phyloP scores from a whole-genome alignment of 2,329 filamentous ascomycete species.

The Chrysoporthe austroafricana region DNA sequence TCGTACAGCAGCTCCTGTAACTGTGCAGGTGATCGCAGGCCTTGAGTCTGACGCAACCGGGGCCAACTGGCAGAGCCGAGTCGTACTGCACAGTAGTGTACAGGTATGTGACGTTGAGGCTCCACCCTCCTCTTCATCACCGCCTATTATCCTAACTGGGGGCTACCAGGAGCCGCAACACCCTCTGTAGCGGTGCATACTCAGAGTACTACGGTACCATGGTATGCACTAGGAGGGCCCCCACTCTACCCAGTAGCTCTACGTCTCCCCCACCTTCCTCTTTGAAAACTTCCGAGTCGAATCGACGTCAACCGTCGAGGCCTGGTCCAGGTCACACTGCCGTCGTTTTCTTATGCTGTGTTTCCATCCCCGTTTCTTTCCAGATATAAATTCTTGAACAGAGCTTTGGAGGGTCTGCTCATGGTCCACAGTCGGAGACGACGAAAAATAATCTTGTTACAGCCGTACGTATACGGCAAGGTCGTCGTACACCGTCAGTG shows the following conservation, averaged over 20 bases:
- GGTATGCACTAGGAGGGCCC: slow-evolving; percentile 1
- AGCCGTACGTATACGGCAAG: slow-evolving; percentile 85
- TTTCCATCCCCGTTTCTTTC: too few species aligned
- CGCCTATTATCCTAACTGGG: neutral
- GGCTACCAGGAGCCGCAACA: neutral
- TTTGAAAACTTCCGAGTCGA: neutral
- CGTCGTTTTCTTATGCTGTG: too few species aligned
- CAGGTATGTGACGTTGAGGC: slow-evolving; percentile 10
- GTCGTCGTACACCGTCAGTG: slow-evolving; percentile 82
- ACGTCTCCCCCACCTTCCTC: neutral
- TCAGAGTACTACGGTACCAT: neutral
- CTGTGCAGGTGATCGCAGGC: neutral
- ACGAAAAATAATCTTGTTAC: slow-evolving; percentile 77
- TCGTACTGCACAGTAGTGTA: neutral
- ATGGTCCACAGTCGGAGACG: slow-evolving; percentile 65
- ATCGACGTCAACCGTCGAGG: neutral
- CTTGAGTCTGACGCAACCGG: slow-evolving; percentile 13
- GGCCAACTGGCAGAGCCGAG: slow-evolving; percentile 5
- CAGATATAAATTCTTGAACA: slow-evolving; percentile 52
- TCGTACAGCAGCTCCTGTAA: neutral
- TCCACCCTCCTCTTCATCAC: neutral
- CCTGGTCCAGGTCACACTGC: neutral
- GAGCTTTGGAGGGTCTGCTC: slow-evolving; percentile 65
- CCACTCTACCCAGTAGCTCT: too few species aligned
- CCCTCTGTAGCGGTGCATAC: neutral